Conservation (phyloP, 805 yeast species). For the Lipomyces oligophaga region DNA sequence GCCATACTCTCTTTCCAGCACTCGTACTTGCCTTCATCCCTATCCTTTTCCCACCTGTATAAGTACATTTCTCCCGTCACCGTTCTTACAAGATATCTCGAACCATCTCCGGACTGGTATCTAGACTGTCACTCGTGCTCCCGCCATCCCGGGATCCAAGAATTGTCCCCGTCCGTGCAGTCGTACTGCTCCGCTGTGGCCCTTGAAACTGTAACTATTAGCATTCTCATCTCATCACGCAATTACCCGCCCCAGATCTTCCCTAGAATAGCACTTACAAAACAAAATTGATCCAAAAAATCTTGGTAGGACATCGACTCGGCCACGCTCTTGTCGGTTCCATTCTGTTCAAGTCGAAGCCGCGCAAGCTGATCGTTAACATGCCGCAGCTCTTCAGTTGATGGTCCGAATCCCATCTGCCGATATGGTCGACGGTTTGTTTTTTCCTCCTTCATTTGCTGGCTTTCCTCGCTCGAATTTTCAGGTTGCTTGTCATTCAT, state of each 20-base stretch:
- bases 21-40: too few relatives aligned
- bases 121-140: too few relatives aligned
- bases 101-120: too few relatives aligned
- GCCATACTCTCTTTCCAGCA: too few relatives aligned
- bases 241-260: too few relatives aligned
- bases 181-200: too few relatives aligned
- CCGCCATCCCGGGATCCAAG: too few relatives aligned
- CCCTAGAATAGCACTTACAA: slow-evolving; percentile 25
- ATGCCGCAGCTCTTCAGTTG: slow-evolving; percentile 24
- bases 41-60: too few relatives aligned
- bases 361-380: slow-evolving; percentile 24
- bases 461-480: not conserved
- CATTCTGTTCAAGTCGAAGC: slow-evolving; percentile 12
- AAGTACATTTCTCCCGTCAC: too few relatives aligned
- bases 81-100: too few relatives aligned
- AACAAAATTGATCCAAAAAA: slow-evolving; percentile 41
- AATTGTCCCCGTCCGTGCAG: too few relatives aligned
- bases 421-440: not conserved
- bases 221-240: too few relatives aligned
- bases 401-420: slow-evolving; percentile 17
- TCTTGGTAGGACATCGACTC: slow-evolving; percentile 40
- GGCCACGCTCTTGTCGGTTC: slow-evolving; percentile 32
- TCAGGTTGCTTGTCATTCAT: slow-evolving; percentile 4
- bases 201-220: slow-evolving; percentile 13
- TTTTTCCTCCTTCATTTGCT: not conserved